Evolutionary conservation across 75 land plant genomes (phyloP), one percentile per base, ranked within the genome.

Genomic region (Selaginella moellendorffii): DNA sequence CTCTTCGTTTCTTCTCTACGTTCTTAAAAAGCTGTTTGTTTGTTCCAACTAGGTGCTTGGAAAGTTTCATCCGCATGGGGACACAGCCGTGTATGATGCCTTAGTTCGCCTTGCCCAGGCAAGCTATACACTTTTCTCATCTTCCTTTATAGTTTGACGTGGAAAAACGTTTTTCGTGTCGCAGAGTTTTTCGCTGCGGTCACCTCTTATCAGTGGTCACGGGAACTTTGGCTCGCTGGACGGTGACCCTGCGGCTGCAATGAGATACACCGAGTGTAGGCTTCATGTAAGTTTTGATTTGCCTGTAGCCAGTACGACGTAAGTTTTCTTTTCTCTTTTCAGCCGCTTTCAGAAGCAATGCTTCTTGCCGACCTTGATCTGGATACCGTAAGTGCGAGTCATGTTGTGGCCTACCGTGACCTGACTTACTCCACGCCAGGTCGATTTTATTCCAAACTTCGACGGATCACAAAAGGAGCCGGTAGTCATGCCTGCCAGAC

Each of bases 61-160:
- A 59, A 93, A 93, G 65, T 93, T 83, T 64, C 98, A 93, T 82
- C 98, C 98, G 2, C 98, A 93, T 68, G 98, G 98, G 27, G 98
- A 93, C 52, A 83, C 68, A n/a, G 98, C 98, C 30, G 96, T 93
- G 9, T 93, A 93, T 69, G 98, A 89, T 74, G 74, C 98, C 2
- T 65, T 93, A 68, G 98, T 93, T 30, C 80, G 98, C 28, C 88
- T 93, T 89, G 98, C 98, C 28, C 97, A 92, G 87, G 97, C 88
- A 83, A 31, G 28, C 26, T 59, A 29, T n/a, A 5, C 14, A 36
- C 5, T 14, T 36, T 36, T 36, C 14, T 14, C 0, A 52, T 62
- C 52, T 5, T 54, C 28, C 2, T 26, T 67, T 28, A 54, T 19
- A 10, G 18, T 63, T 63, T 31, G 28, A 54, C n/a, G 1, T 17